phyloP scores from a whole-genome alignment of 2,329 filamentous ascomycete species.

The Dendrostoma leiphaemia region DNA sequence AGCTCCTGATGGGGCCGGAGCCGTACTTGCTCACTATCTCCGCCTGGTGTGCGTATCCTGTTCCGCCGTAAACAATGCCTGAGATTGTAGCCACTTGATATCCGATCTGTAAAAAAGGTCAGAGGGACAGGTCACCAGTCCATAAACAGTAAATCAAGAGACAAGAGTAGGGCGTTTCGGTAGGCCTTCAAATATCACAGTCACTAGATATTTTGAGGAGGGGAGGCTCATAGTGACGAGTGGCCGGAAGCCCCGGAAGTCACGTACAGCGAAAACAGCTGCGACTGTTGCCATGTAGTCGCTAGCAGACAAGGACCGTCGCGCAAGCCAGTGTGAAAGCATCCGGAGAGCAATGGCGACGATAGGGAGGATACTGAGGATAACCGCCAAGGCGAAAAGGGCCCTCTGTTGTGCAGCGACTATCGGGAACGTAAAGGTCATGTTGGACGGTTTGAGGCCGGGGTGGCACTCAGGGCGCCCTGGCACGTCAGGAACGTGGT shows the following conservation, averaged over 20 bases:
- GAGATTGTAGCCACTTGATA: background rate
- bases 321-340: slow-evolving; percentile 4
- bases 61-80: background rate
- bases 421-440: slow-evolving; percentile 5
- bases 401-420: background rate
- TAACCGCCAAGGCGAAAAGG: slow-evolving; percentile 1
- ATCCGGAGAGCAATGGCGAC: slow-evolving; percentile 2
- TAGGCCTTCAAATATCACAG: no score
- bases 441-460: background rate
- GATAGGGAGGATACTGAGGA: slow-evolving; percentile 2
- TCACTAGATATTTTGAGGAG: no score
- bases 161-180: no score
- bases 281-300: slow-evolving; percentile 6
- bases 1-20: background rate
- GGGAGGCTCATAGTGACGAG: no score
- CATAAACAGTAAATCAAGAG: no score
- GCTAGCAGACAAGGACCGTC: background rate
- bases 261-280: background rate
- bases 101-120: no score
- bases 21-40: background rate
- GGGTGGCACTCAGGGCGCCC: no score
- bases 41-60: background rate
- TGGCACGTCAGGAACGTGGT: no score
- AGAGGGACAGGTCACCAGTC: no score
- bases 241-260: no score